Base-by-base conservation (phyloP, 2,329 filamentous ascomycete genomes). In the Fusarium duplospermum region DNA sequence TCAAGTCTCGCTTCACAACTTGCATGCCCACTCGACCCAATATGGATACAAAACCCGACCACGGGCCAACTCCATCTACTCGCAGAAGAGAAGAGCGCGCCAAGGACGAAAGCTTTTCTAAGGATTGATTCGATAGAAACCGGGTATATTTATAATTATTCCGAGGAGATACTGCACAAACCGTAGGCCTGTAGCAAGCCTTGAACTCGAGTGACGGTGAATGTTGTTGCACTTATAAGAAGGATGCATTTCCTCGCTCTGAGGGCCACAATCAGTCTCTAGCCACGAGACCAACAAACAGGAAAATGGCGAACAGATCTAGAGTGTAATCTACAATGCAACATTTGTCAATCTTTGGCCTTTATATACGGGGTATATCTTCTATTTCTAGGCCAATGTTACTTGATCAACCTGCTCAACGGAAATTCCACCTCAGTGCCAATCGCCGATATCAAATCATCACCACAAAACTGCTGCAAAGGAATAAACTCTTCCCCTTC, bases 321-420 rank as follows among this genome's bases (percentile, higher is more conserved):
- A 16, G 42, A 2, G 20, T 4, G 42, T 7, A 11, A 50, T 27
- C 3, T n/a, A 11, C 24, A 29, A n/a, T 31, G 18, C 47, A 31
- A 24, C 20, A 14, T 56, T 33, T 33, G 16, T 57, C 31, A 57
- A 36, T 36, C 20, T 35, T 56, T 10, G n/a, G 31, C 56, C 35
- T 36, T 5, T 40, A 58, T 58, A 24, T 58, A 40, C 56, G 22
- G 56, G 56, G 22, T 40, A 58, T 58, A 40, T 58, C 56, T 10
- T 11, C 16, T 58, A 13, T 29, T 40, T 40, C 20, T 29, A 13
- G 35, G 31, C 35, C 35, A 38, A 5, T 6, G 14, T 18, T 27
- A 38, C 56, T 31, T 3, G 18, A 18, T 87, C 67, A 66, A 38
- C 9, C 36, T 56, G 10, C 29, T 42, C 62, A 59, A 16, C 4